A percentile compares a stretch with the other conserved stretches of the same genome.
Evolutionary conservation across 2,329 filamentous ascomycete species (phyloP).

Genomic region (Thielaviopsis populi): DNA sequence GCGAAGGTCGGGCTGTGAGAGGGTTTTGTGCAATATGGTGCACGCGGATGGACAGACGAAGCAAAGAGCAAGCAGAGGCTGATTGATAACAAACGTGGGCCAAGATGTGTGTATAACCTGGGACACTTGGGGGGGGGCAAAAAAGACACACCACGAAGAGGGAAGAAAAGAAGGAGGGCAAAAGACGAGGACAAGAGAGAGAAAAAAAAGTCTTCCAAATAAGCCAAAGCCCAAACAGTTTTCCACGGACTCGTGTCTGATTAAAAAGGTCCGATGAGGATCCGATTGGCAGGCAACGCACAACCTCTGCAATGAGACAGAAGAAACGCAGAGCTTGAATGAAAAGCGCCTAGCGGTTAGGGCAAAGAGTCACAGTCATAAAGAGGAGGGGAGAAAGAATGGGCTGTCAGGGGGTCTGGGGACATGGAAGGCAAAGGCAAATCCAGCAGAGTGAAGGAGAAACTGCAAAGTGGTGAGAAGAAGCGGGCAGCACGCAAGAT

Average conservation of each 20-base stretch:
- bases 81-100: constrained; percentile 11
- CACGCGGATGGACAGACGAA: background rate
- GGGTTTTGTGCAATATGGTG: background rate
- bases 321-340: background rate
- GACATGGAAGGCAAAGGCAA: background rate
- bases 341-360: background rate
- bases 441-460: background rate
- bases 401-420: background rate
- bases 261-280: constrained; percentile 10
- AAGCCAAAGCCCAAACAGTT: background rate
- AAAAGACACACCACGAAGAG: background rate
- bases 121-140: background rate
- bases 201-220: background rate
- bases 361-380: background rate
- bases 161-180: background rate
- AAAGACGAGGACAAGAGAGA: background rate
- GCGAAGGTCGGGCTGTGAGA: background rate
- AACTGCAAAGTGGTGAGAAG: constrained; percentile 6
- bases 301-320: background rate
- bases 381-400: background rate
- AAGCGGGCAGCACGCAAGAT: constrained; percentile 21
- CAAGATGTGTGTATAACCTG: background rate
- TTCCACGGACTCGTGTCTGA: background rate
- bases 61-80: background rate
- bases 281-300: constrained; percentile 5